Evolutionary conservation across 1,284 basidiomycete genomes (phyloP).

Genomic region (Rhodofomes roseus): DNA sequence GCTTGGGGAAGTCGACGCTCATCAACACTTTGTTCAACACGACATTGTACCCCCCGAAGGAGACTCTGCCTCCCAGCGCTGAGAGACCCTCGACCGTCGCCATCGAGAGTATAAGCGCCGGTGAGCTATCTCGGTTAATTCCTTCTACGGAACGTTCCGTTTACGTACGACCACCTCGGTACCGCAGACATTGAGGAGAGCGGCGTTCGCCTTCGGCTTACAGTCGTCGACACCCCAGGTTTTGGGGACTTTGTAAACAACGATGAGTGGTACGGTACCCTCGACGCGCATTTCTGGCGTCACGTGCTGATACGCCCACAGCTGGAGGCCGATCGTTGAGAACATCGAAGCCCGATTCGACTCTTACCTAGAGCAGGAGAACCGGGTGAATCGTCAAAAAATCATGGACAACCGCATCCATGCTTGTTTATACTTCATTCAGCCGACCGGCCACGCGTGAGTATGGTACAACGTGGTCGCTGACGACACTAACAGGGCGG

Average conservation of each 20-base stretch:
- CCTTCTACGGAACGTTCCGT: conserved; percentile 16
- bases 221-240: conserved; percentile 96
- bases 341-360: conserved; percentile 97
- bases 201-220: conserved; percentile 89
- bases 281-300: not conserved
- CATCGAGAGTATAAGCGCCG: conserved; percentile 95
- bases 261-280: conserved; percentile 72
- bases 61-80: conserved; percentile 76
- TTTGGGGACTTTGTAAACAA: conserved; percentile 99
- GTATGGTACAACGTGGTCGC: conserved; percentile 28
- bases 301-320: conserved; percentile 26
- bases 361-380: conserved; percentile 95
- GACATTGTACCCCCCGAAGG: conserved; percentile 85
- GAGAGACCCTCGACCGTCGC: conserved; percentile 90
- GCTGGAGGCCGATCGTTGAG: conserved; percentile 97
- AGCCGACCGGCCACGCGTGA: conserved; percentile 95
- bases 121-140: conserved; percentile 41
- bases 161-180: conserved; percentile 17
- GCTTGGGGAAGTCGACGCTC: conserved; percentile 95
- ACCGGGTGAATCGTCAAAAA: conserved; percentile 90
- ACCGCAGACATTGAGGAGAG: conserved; percentile 93
- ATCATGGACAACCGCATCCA: conserved; percentile 87
- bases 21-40: conserved; percentile 98
- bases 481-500: conserved; percentile 7
- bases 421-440: conserved; percentile 96